phyloP scores from a whole-genome alignment of 305 asterid species.

The Solanum hybrid region DNA sequence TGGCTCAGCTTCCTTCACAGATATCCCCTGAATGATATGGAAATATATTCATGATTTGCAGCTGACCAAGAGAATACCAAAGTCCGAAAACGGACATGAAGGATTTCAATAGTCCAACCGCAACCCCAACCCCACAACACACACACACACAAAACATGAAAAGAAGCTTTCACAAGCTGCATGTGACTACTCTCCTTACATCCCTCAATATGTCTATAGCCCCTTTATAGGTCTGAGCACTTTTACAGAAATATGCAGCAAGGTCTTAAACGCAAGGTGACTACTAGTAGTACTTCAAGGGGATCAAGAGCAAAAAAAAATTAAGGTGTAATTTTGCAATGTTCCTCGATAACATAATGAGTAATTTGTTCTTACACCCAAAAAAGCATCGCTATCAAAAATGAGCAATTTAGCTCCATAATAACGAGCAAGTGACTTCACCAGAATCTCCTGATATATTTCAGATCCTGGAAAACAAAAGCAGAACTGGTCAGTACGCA shows the following conservation, averaged over 20 bases:
- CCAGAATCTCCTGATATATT: conserved; percentile 84
- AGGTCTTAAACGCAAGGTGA: not conserved
- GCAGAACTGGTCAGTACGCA: not conserved
- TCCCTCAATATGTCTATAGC: not conserved
- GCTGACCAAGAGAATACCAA: not conserved
- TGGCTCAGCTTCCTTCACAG: conserved; percentile 41
- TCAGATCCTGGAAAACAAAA: conserved; percentile 58
- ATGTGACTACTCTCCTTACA: not conserved
- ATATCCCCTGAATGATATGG: conserved; percentile 39
- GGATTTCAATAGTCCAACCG: not conserved
- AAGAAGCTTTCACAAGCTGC: not conserved
- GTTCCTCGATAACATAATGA: not conserved
- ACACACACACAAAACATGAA: not conserved
- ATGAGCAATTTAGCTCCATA: conserved; percentile 78
- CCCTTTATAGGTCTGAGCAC: not conserved
- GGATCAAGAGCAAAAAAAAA: not conserved
- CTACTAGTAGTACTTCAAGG: not conserved
- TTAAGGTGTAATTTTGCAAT: not conserved
- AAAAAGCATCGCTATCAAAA: conserved; percentile 53
- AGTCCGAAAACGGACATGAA: not conserved
- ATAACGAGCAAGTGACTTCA: conserved; percentile 71
- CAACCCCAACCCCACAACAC: not conserved
- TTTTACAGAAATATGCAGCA: not conserved
- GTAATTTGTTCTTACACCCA: conserved; percentile 43
- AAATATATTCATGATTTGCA: conserved; percentile 1